These are phyloP conservation scores for Lagenidium giganteum DNA, from an alignment of 352 stramenopile genomes.

Conservation along the genomic window DNA sequence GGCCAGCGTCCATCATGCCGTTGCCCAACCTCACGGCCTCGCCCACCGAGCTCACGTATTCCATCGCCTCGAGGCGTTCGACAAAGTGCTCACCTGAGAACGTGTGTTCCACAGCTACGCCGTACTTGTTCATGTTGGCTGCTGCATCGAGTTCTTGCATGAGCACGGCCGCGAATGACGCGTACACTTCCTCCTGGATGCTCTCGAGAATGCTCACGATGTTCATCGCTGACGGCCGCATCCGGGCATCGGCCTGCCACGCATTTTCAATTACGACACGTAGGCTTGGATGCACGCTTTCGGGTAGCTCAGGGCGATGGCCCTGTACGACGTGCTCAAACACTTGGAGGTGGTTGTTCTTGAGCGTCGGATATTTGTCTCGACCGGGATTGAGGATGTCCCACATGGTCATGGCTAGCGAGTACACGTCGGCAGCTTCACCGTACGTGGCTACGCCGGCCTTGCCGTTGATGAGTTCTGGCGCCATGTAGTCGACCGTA, in stretches of 20 bases:
- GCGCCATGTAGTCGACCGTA: slow-evolving; percentile 52
- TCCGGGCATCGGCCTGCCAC: slow-evolving; percentile 31
- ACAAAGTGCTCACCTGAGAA: slow-evolving; percentile 30
- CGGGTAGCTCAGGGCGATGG: slow-evolving; percentile 23
- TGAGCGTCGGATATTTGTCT: slow-evolving; percentile 28
- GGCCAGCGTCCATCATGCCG: slow-evolving; percentile 12
- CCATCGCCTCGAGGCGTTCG: slow-evolving; percentile 22
- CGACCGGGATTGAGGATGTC: slow-evolving; percentile 38
- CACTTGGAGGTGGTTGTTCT: slow-evolving; percentile 27
- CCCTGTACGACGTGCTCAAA: slow-evolving; percentile 34
- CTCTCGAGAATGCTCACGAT: slow-evolving; percentile 38
- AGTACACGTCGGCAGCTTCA: slow-evolving; percentile 50
- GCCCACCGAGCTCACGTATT: slow-evolving; percentile 25
- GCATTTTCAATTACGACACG: slow-evolving; percentile 33
- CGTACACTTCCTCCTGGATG: slow-evolving; percentile 38
- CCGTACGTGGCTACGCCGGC: slow-evolving; percentile 20
- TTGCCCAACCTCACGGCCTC: slow-evolving; percentile 12
- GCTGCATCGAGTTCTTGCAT: slow-evolving; percentile 20
- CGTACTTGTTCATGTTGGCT: slow-evolving; percentile 11
- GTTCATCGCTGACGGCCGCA: slow-evolving; percentile 28
- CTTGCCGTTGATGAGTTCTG: slow-evolving; percentile 42
- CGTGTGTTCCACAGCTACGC: slow-evolving; percentile 9
- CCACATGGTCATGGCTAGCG: slow-evolving; percentile 58
- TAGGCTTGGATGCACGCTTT: slow-evolving; percentile 24
- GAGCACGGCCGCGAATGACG: slow-evolving; percentile 19